These are phyloP conservation scores for Cystobasidium sp. DNA, from an alignment of 1,284 basidiomycete genomes.

Conservation along the genomic window DNA sequence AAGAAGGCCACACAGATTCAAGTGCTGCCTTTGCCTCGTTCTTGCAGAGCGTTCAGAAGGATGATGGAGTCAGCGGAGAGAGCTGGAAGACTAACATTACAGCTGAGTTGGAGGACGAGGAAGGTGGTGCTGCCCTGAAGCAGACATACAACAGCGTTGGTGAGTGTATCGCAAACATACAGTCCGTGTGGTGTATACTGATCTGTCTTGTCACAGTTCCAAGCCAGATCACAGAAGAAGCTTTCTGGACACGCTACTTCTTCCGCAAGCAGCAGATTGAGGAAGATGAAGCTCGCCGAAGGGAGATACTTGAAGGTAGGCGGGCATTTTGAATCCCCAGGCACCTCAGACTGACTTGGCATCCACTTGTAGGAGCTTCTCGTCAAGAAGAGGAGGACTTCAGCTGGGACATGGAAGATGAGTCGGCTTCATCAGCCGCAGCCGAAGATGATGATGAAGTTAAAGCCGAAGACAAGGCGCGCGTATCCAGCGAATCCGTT, in stretches of 20 bases:
- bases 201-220: conserved; percentile 65
- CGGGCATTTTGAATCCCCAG: background rate
- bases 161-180: conserved; percentile 40
- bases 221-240: conserved; percentile 66
- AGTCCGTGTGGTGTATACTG: background rate
- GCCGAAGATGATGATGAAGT: conserved; percentile 23
- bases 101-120: conserved; percentile 33
- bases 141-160: conserved; percentile 29
- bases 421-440: conserved; percentile 38
- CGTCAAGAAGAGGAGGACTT: conserved; percentile 51
- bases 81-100: conserved; percentile 38
- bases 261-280: conserved; percentile 87
- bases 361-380: conserved; percentile 30
- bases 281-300: conserved; percentile 77
- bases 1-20: conserved; percentile 61
- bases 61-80: conserved; percentile 45
- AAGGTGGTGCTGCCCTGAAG: background rate
- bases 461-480: background rate
- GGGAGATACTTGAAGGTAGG: conserved; percentile 75
- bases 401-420: conserved; percentile 54
- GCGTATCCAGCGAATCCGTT: background rate
- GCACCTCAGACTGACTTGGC: background rate
- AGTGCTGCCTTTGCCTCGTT: conserved; percentile 68
- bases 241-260: conserved; percentile 90
- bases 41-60: conserved; percentile 50